phyloP scores from a whole-genome alignment of 1,284 basidiomycete species.

The Sanghuangporus sanghuang region DNA sequence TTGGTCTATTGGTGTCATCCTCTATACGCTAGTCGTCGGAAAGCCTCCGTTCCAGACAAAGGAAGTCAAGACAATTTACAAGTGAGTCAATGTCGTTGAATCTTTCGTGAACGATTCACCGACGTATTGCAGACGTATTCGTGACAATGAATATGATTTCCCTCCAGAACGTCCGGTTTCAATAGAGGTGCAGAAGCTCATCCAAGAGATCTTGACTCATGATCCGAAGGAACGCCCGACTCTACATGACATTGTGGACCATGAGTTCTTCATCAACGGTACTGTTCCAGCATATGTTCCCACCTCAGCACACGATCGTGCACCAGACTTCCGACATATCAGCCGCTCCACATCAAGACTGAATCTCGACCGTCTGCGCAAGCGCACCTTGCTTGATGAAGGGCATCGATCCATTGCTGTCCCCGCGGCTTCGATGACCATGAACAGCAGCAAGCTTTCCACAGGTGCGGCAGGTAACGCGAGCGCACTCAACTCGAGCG shows the following conservation, averaged over 20 bases:
- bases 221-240: conserved; percentile 79
- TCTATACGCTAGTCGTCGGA: conserved; percentile 93
- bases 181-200: conserved; percentile 68
- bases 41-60: conserved; percentile 97
- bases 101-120: neutral
- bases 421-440: conserved; percentile 27
- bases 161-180: conserved; percentile 76
- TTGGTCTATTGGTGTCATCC: conserved; percentile 96
- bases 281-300: conserved; percentile 82
- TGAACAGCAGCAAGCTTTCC: conserved; percentile 17
- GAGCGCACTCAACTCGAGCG: conserved; percentile 32
- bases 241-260: conserved; percentile 80
- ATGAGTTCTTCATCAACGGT: conserved; percentile 82
- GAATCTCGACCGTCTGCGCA: conserved; percentile 67
- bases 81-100: conserved; percentile 40
- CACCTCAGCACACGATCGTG: conserved; percentile 63
- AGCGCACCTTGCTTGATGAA: conserved; percentile 54
- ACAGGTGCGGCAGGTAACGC: conserved; percentile 21
- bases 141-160: conserved; percentile 92
- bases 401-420: conserved; percentile 42
- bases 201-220: conserved; percentile 82
- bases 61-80: conserved; percentile 93
- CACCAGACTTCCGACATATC: conserved; percentile 74
- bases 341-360: conserved; percentile 54
- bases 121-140: conserved; percentile 68